Percentiles rank a stretch among this genome's conserved stretches.
Evolutionary conservation across 225 moss, liverwort and hornwort genomes (phyloP).

Genomic region (Bryum argenteum): DNA sequence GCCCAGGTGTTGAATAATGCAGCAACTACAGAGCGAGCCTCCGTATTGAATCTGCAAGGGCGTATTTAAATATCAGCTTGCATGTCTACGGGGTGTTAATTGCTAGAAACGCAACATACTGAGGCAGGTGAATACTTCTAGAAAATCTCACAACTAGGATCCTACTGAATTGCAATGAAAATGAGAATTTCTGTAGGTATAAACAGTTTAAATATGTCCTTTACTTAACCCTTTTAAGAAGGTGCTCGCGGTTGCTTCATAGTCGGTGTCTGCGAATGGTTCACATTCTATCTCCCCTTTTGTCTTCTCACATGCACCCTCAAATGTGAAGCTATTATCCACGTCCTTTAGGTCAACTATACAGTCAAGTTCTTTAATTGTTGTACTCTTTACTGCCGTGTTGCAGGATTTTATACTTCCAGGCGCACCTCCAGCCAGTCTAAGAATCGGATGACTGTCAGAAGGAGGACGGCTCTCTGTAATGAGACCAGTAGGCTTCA

Average conservation of each 20-base stretch:
- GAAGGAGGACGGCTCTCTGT: slow-evolving; percentile 17
- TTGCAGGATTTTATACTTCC: slow-evolving; percentile 23
- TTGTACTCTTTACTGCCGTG: slow-evolving; percentile 13
- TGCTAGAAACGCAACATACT: not conserved
- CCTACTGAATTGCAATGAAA: slow-evolving; percentile 2
- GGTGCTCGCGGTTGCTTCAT: slow-evolving; percentile 48
- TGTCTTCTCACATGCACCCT: slow-evolving; percentile 22
- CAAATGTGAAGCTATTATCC: slow-evolving; percentile 28
- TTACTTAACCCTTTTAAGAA: slow-evolving; percentile 60
- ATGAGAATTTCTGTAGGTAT: not conserved
- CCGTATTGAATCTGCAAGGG: slow-evolving; percentile 67
- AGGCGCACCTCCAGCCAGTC: slow-evolving; percentile 20
- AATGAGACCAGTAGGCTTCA: slow-evolving; percentile 1
- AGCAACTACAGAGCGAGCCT: slow-evolving; percentile 81
- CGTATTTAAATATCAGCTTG: slow-evolving; percentile 1
- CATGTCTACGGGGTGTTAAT: not conserved
- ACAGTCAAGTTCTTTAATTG: slow-evolving; percentile 25
- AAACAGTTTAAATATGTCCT: not conserved
- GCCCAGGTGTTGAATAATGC: slow-evolving; percentile 91
- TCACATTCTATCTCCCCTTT: slow-evolving; percentile 22
- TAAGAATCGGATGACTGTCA: slow-evolving; percentile 6
- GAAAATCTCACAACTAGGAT: not conserved
- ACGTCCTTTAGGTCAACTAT: slow-evolving; percentile 38
- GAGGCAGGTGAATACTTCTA: not conserved
- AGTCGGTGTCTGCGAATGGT: slow-evolving; percentile 19